These are phyloP conservation scores for Besnoitia besnoiti DNA, from an alignment of 169 alveolate species.

Conservation along the genomic window DNA sequence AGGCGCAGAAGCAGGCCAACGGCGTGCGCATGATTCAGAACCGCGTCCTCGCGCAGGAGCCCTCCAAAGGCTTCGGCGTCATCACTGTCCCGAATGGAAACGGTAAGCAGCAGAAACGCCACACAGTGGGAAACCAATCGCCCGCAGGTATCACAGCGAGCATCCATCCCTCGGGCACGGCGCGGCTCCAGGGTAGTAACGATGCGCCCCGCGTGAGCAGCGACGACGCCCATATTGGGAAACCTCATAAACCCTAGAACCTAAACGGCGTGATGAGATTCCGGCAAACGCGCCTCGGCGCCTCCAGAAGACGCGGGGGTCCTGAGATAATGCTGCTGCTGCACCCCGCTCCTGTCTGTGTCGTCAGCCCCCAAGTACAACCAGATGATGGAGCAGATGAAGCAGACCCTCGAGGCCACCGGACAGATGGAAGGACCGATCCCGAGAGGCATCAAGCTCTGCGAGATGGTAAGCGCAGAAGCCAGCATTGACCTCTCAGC, in stretches of 20 bases:
- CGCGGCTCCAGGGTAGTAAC: too few species aligned
- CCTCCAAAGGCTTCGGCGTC: slow-evolving; percentile 38
- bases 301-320: too few species aligned
- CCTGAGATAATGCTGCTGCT: too few species aligned
- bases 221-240: too few species aligned
- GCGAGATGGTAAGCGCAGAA: slow-evolving; percentile 10
- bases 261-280: too few species aligned
- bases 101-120: slow-evolving; percentile 7
- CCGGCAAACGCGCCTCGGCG: too few species aligned
- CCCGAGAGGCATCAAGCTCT: not conserved
- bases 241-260: too few species aligned
- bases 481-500: too few species aligned
- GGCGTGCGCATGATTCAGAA: slow-evolving; percentile 18
- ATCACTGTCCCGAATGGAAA: slow-evolving; percentile 55
- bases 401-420: slow-evolving; percentile 11
- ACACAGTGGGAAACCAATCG: too few species aligned
- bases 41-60: not conserved
- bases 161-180: too few species aligned
- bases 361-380: slow-evolving; percentile 17
- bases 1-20: slow-evolving; percentile 4
- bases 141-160: too few species aligned
- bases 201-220: too few species aligned
- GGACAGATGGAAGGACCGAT: not conserved
- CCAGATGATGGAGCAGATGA: slow-evolving; percentile 17
- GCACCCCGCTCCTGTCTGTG: not conserved